A percentile compares a stretch with the other conserved stretches of the same genome.
Evolutionary conservation across 139 green algal species (phyloP).

Genomic region (Chlorella sorokiniana): DNA sequence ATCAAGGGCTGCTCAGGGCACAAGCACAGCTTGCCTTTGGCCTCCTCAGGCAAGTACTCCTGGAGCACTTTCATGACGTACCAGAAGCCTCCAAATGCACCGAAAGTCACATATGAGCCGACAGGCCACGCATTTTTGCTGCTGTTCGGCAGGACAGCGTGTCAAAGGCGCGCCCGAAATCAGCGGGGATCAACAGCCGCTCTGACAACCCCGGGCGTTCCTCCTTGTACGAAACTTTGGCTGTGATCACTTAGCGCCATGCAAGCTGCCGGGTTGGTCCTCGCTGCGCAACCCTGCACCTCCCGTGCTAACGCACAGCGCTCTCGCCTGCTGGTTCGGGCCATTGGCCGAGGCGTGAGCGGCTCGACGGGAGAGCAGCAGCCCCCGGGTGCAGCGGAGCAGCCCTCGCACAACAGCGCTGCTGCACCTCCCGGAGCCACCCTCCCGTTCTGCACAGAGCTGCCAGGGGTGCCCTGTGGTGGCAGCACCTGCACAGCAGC

Average conservation of each 20-base stretch:
- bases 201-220: neutral
- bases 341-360: too few relatives aligned
- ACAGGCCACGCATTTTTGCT: too few relatives aligned
- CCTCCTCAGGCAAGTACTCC: conserved; percentile 8
- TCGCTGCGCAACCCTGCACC: neutral
- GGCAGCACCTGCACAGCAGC: neutral
- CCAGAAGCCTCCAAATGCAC: neutral
- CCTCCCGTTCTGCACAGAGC: too few relatives aligned
- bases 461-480: conserved; percentile 17
- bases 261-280: neutral
- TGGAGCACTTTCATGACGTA: neutral
- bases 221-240: neutral
- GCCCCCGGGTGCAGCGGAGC: neutral
- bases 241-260: neutral
- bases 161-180: too few relatives aligned
- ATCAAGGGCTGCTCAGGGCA: neutral
- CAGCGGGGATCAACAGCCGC: too few relatives aligned
- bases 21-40: neutral
- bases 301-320: neutral
- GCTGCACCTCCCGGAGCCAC: too few relatives aligned
- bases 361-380: neutral
- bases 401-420: neutral
- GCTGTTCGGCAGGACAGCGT: too few relatives aligned
- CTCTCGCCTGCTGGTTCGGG: neutral
- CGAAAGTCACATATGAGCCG: neutral